phyloP scores from a whole-genome alignment of 495 filamentous ascomycete genomes.

The Xanthoparmelia taractica region DNA sequence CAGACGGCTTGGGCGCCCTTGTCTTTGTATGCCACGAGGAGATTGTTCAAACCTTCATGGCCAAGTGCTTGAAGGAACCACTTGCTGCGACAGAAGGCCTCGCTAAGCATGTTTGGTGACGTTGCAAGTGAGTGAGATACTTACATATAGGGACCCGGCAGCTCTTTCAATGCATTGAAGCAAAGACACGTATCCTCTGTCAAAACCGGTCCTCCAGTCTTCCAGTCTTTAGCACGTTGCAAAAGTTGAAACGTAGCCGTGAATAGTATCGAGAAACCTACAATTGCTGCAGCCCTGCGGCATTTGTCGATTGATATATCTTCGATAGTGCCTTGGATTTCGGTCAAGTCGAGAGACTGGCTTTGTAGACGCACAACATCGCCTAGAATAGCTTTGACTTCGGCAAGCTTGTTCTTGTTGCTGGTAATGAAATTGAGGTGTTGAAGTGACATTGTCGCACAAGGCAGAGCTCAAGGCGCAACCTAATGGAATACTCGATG shows the following conservation, averaged over 20 bases:
- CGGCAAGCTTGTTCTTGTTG: constrained; percentile 84
- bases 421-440: constrained; percentile 90
- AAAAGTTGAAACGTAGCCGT: not conserved
- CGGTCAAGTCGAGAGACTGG: constrained; percentile 68
- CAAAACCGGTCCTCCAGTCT: constrained; percentile 81
- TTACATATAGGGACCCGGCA: constrained; percentile 97
- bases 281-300: constrained; percentile 60
- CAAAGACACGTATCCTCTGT: constrained; percentile 94
- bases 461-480: not conserved
- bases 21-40: constrained; percentile 82
- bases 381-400: constrained; percentile 79
- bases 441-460: constrained; percentile 23
- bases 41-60: constrained; percentile 77
- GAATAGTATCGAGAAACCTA: constrained; percentile 30
- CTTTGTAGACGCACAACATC: constrained; percentile 58
- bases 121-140: not conserved
- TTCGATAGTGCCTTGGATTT: constrained; percentile 88
- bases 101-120: not conserved
- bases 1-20: constrained; percentile 89
- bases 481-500: not conserved
- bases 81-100: constrained; percentile 50
- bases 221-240: not conserved
- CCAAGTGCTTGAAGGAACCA: constrained; percentile 82
- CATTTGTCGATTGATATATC: constrained; percentile 88
- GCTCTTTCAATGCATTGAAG: constrained; percentile 78